Conservation (phyloP, 176 grass and related monocot species). For the Phragmites australis region DNA sequence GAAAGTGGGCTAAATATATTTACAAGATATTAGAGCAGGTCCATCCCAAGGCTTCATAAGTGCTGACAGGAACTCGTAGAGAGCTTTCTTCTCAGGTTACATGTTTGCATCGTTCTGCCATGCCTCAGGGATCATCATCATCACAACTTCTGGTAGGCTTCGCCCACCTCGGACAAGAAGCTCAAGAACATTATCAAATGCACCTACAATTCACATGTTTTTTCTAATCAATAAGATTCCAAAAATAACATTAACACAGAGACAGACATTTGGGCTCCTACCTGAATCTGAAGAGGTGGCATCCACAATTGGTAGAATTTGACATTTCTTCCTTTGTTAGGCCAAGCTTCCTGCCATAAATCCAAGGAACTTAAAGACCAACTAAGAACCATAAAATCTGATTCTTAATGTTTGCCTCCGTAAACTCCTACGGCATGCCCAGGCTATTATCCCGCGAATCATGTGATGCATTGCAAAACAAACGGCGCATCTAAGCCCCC, state of each 20-base stretch:
- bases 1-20: constrained; percentile 11
- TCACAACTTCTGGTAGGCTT: constrained; percentile 87
- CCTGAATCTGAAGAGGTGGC: constrained; percentile 95
- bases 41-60: constrained; percentile 99
- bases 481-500: too few species aligned
- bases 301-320: constrained; percentile 90
- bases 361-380: constrained; percentile 26
- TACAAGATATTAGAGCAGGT: constrained; percentile 97
- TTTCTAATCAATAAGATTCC: constrained; percentile 14
- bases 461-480: too few species aligned
- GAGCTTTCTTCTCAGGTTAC: constrained; percentile 75
- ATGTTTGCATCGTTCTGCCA: constrained; percentile 98
- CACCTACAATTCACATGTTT: constrained; percentile 57
- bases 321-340: constrained; percentile 76
- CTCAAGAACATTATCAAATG: constrained; percentile 90
- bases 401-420: too few species aligned
- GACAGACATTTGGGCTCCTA: constrained; percentile 13
- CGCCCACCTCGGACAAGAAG: constrained; percentile 83
- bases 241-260: neutral
- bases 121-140: constrained; percentile 99
- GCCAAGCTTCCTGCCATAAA: constrained; percentile 70
- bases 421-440: too few species aligned
- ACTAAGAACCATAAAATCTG: neutral
- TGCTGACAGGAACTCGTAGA: constrained; percentile 88
- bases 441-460: too few species aligned